Evolutionary conservation across 768 basidiomycete genomes (phyloP), one percentile per base, ranked within the genome.

Genomic region (Lactarius quietus): DNA sequence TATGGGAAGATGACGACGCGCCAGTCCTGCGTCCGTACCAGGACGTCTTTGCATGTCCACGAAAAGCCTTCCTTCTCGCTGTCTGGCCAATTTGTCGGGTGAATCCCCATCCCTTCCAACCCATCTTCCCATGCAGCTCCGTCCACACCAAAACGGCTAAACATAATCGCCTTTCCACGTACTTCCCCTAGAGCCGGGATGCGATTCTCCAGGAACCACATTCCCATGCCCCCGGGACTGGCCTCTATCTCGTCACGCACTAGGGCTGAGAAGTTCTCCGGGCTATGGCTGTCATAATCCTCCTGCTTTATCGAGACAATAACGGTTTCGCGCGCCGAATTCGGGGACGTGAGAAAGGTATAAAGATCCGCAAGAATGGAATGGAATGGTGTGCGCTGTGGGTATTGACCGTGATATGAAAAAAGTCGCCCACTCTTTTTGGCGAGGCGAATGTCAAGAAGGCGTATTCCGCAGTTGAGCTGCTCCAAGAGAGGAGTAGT

Each of bases 291-390:
- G 6, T 79, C 73, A 63, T 79, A 85, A 69, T 92, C 89, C 74
- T 98, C 95, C 72, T 95, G 90, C 75, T 96, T 95, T 73, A 98
- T 83, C 18, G 88, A 94, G 79, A 95, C 86, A 33, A 97, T 83
- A 39, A 97, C 74, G 0, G 90, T 90, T 74, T 96, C 95, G 33
- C 78, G 80, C 10, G 77, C 79, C 1, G 90, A 83, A 4, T 70
- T 69, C 0, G 85, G 80, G 0, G 82, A 79, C 9, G 81, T 81
- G 43, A 95, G 83, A 75, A 91, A 96, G 4, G 75, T 68, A 69
- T 86, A 79, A 10, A 95, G 72, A 20, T 81, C 80, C 6, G 74
- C 63, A 12, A 96, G 80, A 57, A 95, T 88, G 36, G 80, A 78
- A 59, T 81, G 76, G 74, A 95, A 93, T 0, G 87, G 76, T 0